Percentiles rank a stretch among this genome's conserved stretches.
Conservation (phyloP, 2,329 filamentous ascomycete species). For the Juglanconis juglandina region DNA sequence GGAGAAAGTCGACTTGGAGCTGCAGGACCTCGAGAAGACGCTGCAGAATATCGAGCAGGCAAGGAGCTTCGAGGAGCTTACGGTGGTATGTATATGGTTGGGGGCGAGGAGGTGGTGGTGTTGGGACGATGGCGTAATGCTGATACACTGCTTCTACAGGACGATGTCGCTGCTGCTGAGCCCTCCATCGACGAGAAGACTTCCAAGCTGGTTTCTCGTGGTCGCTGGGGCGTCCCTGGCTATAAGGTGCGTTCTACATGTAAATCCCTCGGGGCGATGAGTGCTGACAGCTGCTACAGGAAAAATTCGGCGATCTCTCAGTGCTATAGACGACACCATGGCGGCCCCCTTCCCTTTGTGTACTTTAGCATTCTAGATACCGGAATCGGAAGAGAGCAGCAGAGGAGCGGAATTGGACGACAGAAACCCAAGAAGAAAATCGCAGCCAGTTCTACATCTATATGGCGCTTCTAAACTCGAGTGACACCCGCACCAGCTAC, state of each 20-base stretch:
- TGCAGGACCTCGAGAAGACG: constrained; percentile 90
- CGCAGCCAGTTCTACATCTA: background rate
- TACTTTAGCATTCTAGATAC: constrained; percentile 72
- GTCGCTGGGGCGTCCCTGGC: constrained; percentile 95
- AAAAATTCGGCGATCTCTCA: constrained; percentile 98
- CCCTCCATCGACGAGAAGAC: constrained; percentile 98
- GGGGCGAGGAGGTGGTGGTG: constrained; percentile 14
- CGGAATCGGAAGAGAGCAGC: constrained; percentile 30
- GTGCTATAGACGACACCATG: constrained; percentile 66
- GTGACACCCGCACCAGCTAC: background rate
- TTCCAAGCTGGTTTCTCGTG: constrained; percentile 89
- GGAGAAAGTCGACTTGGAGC: constrained; percentile 89
- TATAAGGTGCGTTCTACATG: constrained; percentile 77
- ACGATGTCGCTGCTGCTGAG: constrained; percentile 89
- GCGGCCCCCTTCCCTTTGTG: constrained; percentile 51
- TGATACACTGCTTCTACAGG: constrained; percentile 50
- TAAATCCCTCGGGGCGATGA: background rate
- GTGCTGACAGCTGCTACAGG: constrained; percentile 60
- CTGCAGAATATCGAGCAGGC: constrained; percentile 96
- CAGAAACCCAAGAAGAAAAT: constrained; percentile 1
- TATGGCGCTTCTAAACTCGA: background rate
- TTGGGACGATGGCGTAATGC: constrained; percentile 17
- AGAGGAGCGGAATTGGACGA: constrained; percentile 16
- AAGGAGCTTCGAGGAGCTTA: constrained; percentile 93
- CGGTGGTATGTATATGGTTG: constrained; percentile 70